These are phyloP conservation scores for Diaporthe citriasiana DNA, from an alignment of 2,329 filamentous ascomycete species.

Conservation along the genomic window DNA sequence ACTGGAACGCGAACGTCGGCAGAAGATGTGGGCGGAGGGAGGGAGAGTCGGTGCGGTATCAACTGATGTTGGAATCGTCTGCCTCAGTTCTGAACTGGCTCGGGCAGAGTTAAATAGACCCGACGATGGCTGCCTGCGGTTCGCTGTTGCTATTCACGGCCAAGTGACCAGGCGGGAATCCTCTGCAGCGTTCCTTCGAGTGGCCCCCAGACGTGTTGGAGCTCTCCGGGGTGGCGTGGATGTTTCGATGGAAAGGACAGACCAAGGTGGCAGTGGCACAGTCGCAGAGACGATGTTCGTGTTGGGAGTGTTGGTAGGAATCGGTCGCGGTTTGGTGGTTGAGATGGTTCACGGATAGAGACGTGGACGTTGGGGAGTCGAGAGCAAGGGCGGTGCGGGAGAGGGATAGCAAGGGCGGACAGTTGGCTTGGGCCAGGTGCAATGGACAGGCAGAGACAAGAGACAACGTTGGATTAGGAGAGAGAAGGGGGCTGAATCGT, in stretches of 20 bases:
- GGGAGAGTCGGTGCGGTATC: neutral
- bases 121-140: constrained; percentile 30
- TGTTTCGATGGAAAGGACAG: constrained; percentile 3
- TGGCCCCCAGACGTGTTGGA: neutral
- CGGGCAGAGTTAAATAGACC: neutral
- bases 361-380: constrained; percentile 17
- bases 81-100: neutral
- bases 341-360: neutral
- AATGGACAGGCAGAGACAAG: neutral
- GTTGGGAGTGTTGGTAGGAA: neutral
- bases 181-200: constrained; percentile 37
- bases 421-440: constrained; percentile 8
- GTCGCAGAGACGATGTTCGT: neutral
- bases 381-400: constrained; percentile 32
- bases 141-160: constrained; percentile 41
- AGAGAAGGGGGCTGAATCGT: neutral
- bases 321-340: constrained; percentile 17
- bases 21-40: neutral
- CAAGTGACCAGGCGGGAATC: constrained; percentile 35
- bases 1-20: constrained; percentile 25
- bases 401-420: constrained; percentile 29
- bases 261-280: constrained; percentile 5
- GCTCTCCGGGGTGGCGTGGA: neutral
- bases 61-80: neutral
- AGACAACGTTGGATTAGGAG: neutral